A percentile compares a stretch with the other conserved stretches of the same genome.
Evolutionary conservation across 164 flowering plant species (phyloP).

Genomic region (Aristolochia fimbriata): DNA sequence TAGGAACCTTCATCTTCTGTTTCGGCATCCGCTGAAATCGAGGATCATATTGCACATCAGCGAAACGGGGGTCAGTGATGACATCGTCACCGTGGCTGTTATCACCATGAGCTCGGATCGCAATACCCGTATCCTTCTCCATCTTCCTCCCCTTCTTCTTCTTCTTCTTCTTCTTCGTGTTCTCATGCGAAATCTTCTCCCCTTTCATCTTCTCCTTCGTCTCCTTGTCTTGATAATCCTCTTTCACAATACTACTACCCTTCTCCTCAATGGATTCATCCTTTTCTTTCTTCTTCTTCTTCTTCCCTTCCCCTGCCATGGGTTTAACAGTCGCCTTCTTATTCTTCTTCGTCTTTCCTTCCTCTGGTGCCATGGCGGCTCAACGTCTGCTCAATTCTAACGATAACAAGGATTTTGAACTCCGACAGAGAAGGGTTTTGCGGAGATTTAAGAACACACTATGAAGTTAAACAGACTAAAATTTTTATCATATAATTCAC

Average conservation of each 20-base stretch:
- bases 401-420: too few species aligned
- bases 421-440: too few species aligned
- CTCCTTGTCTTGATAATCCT: not conserved
- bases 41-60: conserved; percentile 64
- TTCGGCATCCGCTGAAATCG: conserved; percentile 54
- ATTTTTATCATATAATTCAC: too few species aligned
- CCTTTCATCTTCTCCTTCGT: not conserved
- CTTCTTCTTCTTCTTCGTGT: conserved; percentile 3
- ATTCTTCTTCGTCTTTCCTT: not conserved
- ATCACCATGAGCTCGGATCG: not conserved
- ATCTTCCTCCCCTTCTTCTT: not conserved
- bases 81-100: not conserved
- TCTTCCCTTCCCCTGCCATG: too few species aligned
- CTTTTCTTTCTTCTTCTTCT: not conserved
- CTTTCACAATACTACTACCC: not conserved
- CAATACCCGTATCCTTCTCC: not conserved
- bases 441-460: too few species aligned
- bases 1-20: conserved; percentile 41
- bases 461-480: too few species aligned
- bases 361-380: not conserved
- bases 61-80: conserved; percentile 48
- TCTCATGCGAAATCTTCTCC: not conserved
- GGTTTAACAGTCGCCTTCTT: too few species aligned
- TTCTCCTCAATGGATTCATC: not conserved
- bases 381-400: not conserved